Conservation (phyloP, 1,284 basidiomycete genomes). For the Pseudozyma pruni region DNA sequence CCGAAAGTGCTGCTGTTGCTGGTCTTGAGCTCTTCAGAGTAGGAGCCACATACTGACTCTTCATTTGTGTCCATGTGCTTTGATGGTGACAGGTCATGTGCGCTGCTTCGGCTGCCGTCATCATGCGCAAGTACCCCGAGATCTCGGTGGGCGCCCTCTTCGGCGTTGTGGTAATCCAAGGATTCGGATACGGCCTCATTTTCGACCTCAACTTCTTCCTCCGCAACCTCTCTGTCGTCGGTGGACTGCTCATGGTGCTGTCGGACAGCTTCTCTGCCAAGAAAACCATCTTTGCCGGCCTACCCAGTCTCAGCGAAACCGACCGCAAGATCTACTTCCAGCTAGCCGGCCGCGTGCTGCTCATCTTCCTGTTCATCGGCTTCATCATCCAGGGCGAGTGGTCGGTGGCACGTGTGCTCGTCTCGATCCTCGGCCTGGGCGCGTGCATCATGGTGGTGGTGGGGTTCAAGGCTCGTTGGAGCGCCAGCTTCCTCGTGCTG, state of each 20-base stretch:
- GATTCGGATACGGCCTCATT: constrained; percentile 89
- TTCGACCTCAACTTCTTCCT: constrained; percentile 99
- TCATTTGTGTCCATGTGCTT: not conserved
- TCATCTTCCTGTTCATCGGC: constrained; percentile 99
- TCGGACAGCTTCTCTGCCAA: constrained; percentile 88
- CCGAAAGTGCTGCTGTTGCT: too few species aligned
- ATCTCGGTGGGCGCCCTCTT: constrained; percentile 89
- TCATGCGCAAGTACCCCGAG: constrained; percentile 87
- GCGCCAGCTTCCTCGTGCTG: constrained; percentile 93
- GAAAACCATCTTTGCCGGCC: constrained; percentile 84
- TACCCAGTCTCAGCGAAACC: constrained; percentile 86
- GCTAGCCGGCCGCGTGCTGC: constrained; percentile 92
- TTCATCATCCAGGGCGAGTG: constrained; percentile 94
- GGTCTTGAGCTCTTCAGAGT: not conserved
- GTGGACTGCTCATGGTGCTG: constrained; percentile 96
- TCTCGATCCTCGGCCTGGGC: constrained; percentile 75
- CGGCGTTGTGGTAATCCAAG: constrained; percentile 91
- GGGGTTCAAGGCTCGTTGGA: constrained; percentile 99
- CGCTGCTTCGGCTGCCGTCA: constrained; percentile 84
- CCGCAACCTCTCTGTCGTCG: constrained; percentile 89
- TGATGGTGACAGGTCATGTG: constrained; percentile 74
- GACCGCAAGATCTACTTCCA: constrained; percentile 94
- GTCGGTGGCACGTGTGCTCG: constrained; percentile 83
- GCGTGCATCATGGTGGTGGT: constrained; percentile 97
- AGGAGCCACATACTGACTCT: not conserved